These are phyloP conservation scores for Zymoseptoria brevis DNA, from an alignment of 2,329 filamentous ascomycete species.

Conservation along the genomic window DNA sequence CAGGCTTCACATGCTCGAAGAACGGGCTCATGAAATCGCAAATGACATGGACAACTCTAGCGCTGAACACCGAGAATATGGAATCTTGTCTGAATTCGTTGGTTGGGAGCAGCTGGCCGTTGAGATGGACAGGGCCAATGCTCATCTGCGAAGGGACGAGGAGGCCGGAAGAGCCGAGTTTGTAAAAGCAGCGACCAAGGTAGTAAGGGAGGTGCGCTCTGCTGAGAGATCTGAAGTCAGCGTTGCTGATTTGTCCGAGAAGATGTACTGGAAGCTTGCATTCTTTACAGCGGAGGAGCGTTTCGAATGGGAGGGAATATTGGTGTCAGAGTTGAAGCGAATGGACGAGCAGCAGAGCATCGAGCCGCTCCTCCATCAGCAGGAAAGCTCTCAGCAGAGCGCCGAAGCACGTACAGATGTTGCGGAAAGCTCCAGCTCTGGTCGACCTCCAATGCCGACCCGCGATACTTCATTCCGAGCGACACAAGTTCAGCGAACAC, in stretches of 20 bases:
- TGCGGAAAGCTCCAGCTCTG: slow-evolving; percentile 4
- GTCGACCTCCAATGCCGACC: slow-evolving; percentile 40
- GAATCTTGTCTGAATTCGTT: slow-evolving; percentile 9
- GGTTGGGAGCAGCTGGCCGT: slow-evolving; percentile 21
- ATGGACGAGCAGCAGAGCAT: background rate
- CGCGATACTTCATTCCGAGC: slow-evolving; percentile 40
- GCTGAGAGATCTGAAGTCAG: slow-evolving; percentile 11
- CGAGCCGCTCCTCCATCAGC: background rate
- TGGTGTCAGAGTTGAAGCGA: slow-evolving; percentile 12
- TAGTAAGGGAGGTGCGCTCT: slow-evolving; percentile 18
- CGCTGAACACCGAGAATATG: background rate
- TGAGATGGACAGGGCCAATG: slow-evolving; percentile 22
- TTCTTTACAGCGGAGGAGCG: slow-evolving; percentile 16
- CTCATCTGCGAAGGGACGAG: slow-evolving; percentile 11
- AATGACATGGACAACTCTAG: slow-evolving; percentile 14
- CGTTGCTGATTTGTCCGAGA: slow-evolving; percentile 17
- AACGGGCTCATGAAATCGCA: slow-evolving; percentile 8
- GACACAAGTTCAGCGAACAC: slow-evolving; percentile 39
- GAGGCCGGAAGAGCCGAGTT: slow-evolving; percentile 9
- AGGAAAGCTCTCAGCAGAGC: background rate
- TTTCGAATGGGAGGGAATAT: slow-evolving; percentile 20
- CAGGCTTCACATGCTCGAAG: slow-evolving; percentile 21
- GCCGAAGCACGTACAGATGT: background rate
- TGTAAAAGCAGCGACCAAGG: slow-evolving; percentile 7
- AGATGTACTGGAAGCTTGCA: slow-evolving; percentile 18